A percentile compares a stretch with the other conserved stretches of the same genome.
These are phyloP conservation scores for Sugiyamaella castrensis DNA, from an alignment of 1,139 yeast species.

Conservation along the genomic window DNA sequence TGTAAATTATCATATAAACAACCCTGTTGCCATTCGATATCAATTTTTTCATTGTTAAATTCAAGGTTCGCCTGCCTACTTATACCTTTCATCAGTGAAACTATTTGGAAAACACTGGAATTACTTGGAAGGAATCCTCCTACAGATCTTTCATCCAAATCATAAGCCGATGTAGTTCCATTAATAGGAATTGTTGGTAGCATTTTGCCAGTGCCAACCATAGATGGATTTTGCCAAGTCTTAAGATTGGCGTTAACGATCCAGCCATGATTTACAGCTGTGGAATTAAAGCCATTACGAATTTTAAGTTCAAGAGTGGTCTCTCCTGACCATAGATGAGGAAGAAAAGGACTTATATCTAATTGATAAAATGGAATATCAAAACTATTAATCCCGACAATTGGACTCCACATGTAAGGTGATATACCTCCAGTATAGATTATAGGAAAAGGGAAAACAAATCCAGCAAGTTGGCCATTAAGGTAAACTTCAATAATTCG, in stretches of 20 bases:
- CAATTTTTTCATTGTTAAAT: slow-evolving; percentile 6
- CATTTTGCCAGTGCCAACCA: slow-evolving; percentile 28
- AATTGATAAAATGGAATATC: slow-evolving; percentile 64
- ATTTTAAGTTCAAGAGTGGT: slow-evolving; percentile 38
- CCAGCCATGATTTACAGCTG: slow-evolving; percentile 61
- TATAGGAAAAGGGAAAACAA: slow-evolving; percentile 43
- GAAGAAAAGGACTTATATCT: slow-evolving; percentile 66
- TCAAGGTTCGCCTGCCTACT: slow-evolving; percentile 5
- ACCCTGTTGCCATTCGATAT: slow-evolving; percentile 10
- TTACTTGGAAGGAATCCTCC: slow-evolving; percentile 10
- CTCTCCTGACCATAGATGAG: slow-evolving; percentile 50
- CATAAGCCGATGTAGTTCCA: slow-evolving; percentile 4
- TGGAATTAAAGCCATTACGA: slow-evolving; percentile 47
- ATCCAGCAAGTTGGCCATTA: slow-evolving; percentile 36
- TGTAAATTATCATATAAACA: slow-evolving; percentile 9
- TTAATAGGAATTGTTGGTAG: not conserved
- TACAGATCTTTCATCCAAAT: slow-evolving; percentile 4
- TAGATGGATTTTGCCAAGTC: slow-evolving; percentile 50
- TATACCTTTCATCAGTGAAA: slow-evolving; percentile 5
- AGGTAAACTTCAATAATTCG: slow-evolving; percentile 38
- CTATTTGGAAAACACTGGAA: slow-evolving; percentile 10
- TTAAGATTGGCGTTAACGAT: slow-evolving; percentile 62
- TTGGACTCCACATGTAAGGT: slow-evolving; percentile 76
- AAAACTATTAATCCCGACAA: slow-evolving; percentile 69
- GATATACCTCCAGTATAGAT: slow-evolving; percentile 77